phyloP scores from a whole-genome alignment of 2,329 filamentous ascomycete genomes.

The Talaromyces verruculosus region DNA sequence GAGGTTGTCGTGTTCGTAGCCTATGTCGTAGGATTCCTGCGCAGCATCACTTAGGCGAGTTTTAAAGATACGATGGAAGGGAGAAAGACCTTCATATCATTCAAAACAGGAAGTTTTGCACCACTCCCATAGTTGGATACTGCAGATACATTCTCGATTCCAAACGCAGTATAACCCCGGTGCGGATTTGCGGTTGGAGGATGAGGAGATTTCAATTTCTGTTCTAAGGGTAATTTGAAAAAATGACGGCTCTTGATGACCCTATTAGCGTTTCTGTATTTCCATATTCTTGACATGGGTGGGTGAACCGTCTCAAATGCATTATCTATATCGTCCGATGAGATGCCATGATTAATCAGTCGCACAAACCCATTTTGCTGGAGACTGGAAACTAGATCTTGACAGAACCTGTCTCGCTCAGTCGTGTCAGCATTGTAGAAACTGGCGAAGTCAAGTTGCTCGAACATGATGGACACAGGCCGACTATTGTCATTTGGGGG shows the following conservation, averaged over 20 bases:
- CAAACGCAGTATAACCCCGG: constrained; percentile 34
- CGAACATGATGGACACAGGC: constrained; percentile 4
- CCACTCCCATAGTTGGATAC: constrained; percentile 25
- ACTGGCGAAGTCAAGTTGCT: neutral
- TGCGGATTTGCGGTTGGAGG: constrained; percentile 33
- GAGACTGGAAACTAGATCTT: constrained; percentile 4
- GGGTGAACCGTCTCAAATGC: constrained; percentile 15
- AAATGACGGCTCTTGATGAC: constrained; percentile 24
- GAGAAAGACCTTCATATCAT: constrained; percentile 14
- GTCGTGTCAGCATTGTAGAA: neutral
- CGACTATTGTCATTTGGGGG: neutral
- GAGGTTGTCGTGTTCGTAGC: constrained; percentile 5
- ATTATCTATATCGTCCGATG: constrained; percentile 5
- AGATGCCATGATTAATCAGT: constrained; percentile 20
- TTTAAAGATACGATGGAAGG: too few species aligned
- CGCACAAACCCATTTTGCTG: constrained; percentile 17
- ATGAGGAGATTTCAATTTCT: constrained; percentile 34
- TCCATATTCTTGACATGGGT: neutral
- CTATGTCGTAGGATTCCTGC: constrained; percentile 19
- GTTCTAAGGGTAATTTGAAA: constrained; percentile 29
- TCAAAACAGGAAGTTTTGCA: neutral
- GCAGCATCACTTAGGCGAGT: neutral
- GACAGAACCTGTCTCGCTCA: constrained; percentile 8
- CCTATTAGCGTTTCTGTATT: neutral
- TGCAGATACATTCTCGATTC: constrained; percentile 35